Base-by-base conservation (phyloP, 202 grass and related monocot species). In the Schoenoplectus triqueter region DNA sequence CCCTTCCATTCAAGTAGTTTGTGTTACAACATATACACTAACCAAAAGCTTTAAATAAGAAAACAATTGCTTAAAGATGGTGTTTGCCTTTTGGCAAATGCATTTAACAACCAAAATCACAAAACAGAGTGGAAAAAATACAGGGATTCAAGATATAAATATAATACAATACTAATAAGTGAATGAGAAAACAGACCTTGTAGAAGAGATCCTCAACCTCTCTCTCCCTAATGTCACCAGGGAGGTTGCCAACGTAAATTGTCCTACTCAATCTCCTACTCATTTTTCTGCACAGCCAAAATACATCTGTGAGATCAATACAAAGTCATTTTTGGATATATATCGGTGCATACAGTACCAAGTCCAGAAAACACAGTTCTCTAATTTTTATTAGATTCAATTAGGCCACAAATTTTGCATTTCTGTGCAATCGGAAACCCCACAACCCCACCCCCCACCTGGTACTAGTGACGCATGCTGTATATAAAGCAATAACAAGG, bases 171-270 rank as follows among this genome's bases (percentile, higher is more conserved):
- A 31, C 31, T 31, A 31, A 31, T 31, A 31, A 31, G 31, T 31
- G 31, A 31, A 31, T 31, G 31, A 31, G 31, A 83, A 21, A 1
- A 10, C 80, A 6, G 15, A 93, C 95, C 95, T 97, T 97, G 81
- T 88, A 86, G 64, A 94, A 97, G 46, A 97, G 83, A 91, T 97
- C 92, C 66, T 97, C 95, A 13, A 97, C 92, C 92, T 95, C 95
- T 84, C 83, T 95, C 88, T 94, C 95, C 78, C 89, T 84, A 76
- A 97, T 92, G 84, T 97, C 92, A 0, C 95, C 95, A 4, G 95
- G 95, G 17, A 97, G 95, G 81, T 97, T 97, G 47, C 92, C 92
- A 0, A 98, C 95, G 41, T 98, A 98, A 57, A 98, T 88, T 57
- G 95, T 98, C 85, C 92, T 86, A 83, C 89, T 98, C 87, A 88